Base-by-base conservation (phyloP, 495 filamentous ascomycete species). In the Penicillium maclennaniae region DNA sequence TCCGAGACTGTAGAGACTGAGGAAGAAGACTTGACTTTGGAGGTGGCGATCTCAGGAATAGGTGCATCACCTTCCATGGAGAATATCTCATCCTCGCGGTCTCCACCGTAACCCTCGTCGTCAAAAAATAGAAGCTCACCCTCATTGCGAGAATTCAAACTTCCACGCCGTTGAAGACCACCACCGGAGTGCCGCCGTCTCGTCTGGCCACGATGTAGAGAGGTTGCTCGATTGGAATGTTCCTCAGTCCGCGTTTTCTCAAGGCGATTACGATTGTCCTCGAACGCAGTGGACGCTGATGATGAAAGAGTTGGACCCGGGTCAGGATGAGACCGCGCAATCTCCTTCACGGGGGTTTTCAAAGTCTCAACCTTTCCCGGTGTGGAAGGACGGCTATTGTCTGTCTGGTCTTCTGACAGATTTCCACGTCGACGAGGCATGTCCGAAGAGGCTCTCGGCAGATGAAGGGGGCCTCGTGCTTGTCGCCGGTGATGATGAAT, bases 71-170 rank as follows among this genome's bases (percentile, higher is more conserved):
- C 74, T 54, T 90, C 87, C 85, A 91, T 89, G 7, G 80, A 56
- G 60, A 91, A 91, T 7, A 88, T 78, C 17, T 85, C 87, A 53
- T 90, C 83, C 58, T 91, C 91, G 28, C 72, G 75, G 62, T 92
- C 87, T 14, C 83, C 87, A 56, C 87, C 85, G 69, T 95, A 95
- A 6, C 84, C 90, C 39, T 88, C 88, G 49, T 96, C 89, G 58
- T 92, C 89, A 54, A 87, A 91, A 58, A 88, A 95, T 65, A 92
- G 79, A 6, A 95, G 74, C 41, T 87, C 81, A n/a, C 86, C 81
- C 16, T 81, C 75, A 17, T 81, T 73, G n/a, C 69, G 63, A 14
- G 72, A 72, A 25, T 77, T 75, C 10, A 92, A 80, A 51, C 85
- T 85, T 43, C 73, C 69, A 16, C 83, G 86, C 63, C 88, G 78